Evolutionary conservation across 2,329 filamentous ascomycete genomes (phyloP).

Genomic region (Colletotrichum cereale): DNA sequence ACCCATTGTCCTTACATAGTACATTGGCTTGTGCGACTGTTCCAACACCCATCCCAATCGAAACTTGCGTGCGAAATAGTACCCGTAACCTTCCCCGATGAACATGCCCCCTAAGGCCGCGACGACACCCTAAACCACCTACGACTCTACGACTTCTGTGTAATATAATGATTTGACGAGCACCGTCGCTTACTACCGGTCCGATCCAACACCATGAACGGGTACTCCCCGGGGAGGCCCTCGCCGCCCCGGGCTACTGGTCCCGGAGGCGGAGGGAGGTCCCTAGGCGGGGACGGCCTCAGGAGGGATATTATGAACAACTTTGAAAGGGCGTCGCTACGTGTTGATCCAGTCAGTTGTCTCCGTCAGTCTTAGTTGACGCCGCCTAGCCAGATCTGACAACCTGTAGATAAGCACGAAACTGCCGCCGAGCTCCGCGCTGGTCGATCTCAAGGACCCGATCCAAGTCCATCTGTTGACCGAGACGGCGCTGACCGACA

Average conservation of each 20-base stretch:
- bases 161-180: slow-evolving; percentile 41
- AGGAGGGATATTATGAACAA: slow-evolving; percentile 65
- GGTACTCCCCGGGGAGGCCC: slow-evolving; percentile 50
- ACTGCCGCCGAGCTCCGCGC: slow-evolving; percentile 66
- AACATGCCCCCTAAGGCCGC: slow-evolving; percentile 34
- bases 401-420: slow-evolving; percentile 61
- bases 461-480: slow-evolving; percentile 93
- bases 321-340: slow-evolving; percentile 64
- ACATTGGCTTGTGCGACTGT: slow-evolving; percentile 11
- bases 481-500: slow-evolving; percentile 92
- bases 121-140: slow-evolving; percentile 12
- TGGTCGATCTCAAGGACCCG: slow-evolving; percentile 74
- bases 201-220: slow-evolving; percentile 52
- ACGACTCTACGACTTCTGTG: slow-evolving; percentile 23
- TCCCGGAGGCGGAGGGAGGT: slow-evolving; percentile 60
- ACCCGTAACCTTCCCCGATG: slow-evolving; percentile 5
- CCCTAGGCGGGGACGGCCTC: slow-evolving; percentile 69
- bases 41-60: slow-evolving; percentile 12
- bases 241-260: slow-evolving; percentile 50
- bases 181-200: slow-evolving; percentile 4
- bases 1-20: slow-evolving; percentile 14
- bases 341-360: slow-evolving; percentile 69
- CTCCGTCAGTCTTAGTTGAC: not conserved
- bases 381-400: slow-evolving; percentile 34
- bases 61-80: slow-evolving; percentile 14